Percentiles rank a stretch among this genome's conserved stretches.
Conservation (phyloP, 169 alveolate species). For the Plasmodium sp. region DNA sequence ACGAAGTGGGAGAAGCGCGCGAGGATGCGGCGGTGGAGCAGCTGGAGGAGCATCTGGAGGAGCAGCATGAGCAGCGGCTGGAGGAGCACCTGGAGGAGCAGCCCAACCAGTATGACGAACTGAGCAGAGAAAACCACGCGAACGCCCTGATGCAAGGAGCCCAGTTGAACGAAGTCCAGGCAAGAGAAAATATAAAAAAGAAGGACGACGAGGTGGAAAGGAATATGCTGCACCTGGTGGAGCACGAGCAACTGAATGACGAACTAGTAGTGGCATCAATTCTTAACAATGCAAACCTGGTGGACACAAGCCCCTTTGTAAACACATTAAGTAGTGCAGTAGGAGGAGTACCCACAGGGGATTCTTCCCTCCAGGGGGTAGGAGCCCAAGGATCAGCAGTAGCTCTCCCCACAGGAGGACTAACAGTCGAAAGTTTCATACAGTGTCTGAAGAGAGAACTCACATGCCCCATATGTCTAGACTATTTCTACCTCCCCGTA, state of each 20-base stretch:
- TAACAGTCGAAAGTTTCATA: constrained; percentile 6
- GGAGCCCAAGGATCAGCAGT: background rate
- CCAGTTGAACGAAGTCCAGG: background rate
- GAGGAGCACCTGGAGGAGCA: background rate
- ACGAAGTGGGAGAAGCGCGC: background rate
- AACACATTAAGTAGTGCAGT: constrained; percentile 14
- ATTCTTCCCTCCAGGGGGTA: background rate
- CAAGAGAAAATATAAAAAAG: background rate
- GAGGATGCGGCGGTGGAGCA: background rate
- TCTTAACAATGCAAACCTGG: background rate
- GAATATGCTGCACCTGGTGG: background rate
- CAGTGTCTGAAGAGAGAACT: constrained; percentile 81
- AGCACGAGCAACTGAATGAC: background rate
- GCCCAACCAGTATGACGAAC: background rate
- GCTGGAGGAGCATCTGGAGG: background rate
- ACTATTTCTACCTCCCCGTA: constrained; percentile 89
- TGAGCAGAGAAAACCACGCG: background rate
- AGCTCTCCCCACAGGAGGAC: background rate
- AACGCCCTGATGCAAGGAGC: background rate
- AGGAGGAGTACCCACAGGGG: background rate
- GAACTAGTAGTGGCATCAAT: background rate
- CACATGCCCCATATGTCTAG: constrained; percentile 92
- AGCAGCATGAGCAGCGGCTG: background rate
- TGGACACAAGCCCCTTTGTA: background rate
- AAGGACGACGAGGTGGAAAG: background rate